Evolutionary conservation across 2,329 filamentous ascomycete genomes (phyloP).

Genomic region (Allantophomopsis cytisporea): DNA sequence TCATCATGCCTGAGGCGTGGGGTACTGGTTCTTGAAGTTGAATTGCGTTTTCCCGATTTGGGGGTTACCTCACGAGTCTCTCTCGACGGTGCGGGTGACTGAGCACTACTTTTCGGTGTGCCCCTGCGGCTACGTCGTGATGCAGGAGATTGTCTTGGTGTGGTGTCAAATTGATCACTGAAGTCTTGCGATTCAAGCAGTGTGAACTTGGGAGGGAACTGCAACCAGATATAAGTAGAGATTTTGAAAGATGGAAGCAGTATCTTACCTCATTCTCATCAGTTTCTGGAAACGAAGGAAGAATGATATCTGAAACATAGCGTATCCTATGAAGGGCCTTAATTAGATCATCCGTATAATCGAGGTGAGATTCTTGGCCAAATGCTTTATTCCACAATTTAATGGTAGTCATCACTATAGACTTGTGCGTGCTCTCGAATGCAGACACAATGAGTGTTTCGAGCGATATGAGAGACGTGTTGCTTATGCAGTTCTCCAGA

Average conservation of each 20-base stretch:
- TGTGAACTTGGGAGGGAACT: no score
- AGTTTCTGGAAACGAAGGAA: constrained; percentile 30
- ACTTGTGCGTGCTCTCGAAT: constrained; percentile 40
- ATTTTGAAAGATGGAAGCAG: no score
- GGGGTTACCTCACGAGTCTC: constrained; percentile 12
- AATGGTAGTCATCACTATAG: constrained; percentile 39
- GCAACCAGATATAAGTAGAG: no score
- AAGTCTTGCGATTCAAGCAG: no score
- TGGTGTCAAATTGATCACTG: constrained; percentile 11
- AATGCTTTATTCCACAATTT: constrained; percentile 60
- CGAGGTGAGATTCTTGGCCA: constrained; percentile 36
- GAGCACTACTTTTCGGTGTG: constrained; percentile 10
- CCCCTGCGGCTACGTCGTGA: constrained; percentile 2
- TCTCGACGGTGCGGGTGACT: constrained; percentile 6
- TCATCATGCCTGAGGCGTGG: constrained; percentile 60
- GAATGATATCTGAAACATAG: constrained; percentile 33
- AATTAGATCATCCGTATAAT: constrained; percentile 53
- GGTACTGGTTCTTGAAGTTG: constrained; percentile 22
- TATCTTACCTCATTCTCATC: constrained; percentile 17
- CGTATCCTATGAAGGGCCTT: constrained; percentile 45
- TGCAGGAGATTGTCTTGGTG: not conserved
- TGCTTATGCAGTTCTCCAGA: constrained; percentile 18
- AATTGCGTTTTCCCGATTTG: constrained; percentile 20
- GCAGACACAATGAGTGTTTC: constrained; percentile 40
- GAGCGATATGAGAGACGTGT: constrained; percentile 34